A percentile compares a stretch with the other conserved stretches of the same genome.
phyloP scores from a whole-genome alignment of 2,329 filamentous ascomycete species.

The Colletotrichum truncatum region DNA sequence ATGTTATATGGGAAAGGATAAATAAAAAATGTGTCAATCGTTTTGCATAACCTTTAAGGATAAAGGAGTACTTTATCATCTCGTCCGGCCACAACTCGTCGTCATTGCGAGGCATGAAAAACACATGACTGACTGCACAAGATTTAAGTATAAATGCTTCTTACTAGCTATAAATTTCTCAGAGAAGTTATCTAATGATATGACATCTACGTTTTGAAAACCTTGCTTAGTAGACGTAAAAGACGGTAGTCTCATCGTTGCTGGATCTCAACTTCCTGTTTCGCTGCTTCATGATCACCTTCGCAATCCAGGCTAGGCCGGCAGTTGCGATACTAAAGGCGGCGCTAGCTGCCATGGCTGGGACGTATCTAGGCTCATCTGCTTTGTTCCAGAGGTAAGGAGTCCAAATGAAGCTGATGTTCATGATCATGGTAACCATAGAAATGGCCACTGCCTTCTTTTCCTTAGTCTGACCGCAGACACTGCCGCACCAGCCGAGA shows the following conservation, averaged over 20 bases:
- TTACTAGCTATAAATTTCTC: no score
- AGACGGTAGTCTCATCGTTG: constrained; percentile 36
- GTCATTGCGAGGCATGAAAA: no score
- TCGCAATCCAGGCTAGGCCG: constrained; percentile 46
- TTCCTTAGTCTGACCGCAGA: constrained; percentile 51
- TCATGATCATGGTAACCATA: constrained; percentile 38
- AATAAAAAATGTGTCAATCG: no score
- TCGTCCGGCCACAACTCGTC: no score
- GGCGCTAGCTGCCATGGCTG: constrained; percentile 42
- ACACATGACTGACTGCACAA: no score
- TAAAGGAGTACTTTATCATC: no score
- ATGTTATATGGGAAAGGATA: no score
- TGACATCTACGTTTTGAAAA: no score
- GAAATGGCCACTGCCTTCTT: constrained; percentile 49
- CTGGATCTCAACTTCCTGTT: constrained; percentile 42
- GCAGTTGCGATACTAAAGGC: constrained; percentile 48
- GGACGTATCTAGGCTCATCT: constrained; percentile 49
- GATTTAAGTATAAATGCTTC: no score
- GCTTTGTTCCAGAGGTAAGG: constrained; percentile 50
- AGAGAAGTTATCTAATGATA: no score
- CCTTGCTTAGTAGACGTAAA: constrained; percentile 36
- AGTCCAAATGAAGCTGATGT: constrained; percentile 48
- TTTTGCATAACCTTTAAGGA: no score
- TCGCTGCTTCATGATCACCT: constrained; percentile 43
- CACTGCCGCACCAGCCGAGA: constrained; percentile 47